Percentiles rank a stretch among this genome's conserved stretches.
Conservation (phyloP, 768 basidiomycete genomes). For the Kwoniella europaea region DNA sequence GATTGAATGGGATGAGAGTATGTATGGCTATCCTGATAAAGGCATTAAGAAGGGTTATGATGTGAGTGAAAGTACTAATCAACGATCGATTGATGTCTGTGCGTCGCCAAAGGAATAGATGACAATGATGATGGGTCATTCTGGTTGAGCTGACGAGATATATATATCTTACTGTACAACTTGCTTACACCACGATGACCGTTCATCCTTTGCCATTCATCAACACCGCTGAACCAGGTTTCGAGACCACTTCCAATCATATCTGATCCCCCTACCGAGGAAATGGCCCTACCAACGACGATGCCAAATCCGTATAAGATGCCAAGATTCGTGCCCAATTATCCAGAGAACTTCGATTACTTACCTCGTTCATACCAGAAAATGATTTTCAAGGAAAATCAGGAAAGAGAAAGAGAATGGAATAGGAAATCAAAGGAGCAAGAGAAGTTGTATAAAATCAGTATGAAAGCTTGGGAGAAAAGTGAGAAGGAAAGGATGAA, state of each 20-base stretch:
- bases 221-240: background rate
- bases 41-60: background rate
- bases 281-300: background rate
- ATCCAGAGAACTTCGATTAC: slow-evolving; percentile 7
- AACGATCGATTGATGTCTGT: background rate
- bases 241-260: background rate
- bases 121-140: background rate
- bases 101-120: background rate
- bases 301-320: background rate
- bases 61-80: background rate
- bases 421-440: slow-evolving; percentile 19
- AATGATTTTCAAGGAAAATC: slow-evolving; percentile 8
- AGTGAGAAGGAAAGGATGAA: slow-evolving; percentile 23
- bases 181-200: too few species aligned
- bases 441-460: slow-evolving; percentile 11
- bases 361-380: slow-evolving; percentile 1
- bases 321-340: slow-evolving; percentile 3
- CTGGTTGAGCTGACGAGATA: background rate
- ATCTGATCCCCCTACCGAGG: background rate
- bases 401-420: slow-evolving; percentile 14
- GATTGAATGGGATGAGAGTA: slow-evolving; percentile 19
- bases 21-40: slow-evolving; percentile 10
- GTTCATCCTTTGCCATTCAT: background rate
- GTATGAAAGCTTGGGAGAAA: slow-evolving; percentile 26
- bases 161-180: too few species aligned